Conservation (phyloP, 305 asterid genomes). For the Fraxinus dipetala region DNA sequence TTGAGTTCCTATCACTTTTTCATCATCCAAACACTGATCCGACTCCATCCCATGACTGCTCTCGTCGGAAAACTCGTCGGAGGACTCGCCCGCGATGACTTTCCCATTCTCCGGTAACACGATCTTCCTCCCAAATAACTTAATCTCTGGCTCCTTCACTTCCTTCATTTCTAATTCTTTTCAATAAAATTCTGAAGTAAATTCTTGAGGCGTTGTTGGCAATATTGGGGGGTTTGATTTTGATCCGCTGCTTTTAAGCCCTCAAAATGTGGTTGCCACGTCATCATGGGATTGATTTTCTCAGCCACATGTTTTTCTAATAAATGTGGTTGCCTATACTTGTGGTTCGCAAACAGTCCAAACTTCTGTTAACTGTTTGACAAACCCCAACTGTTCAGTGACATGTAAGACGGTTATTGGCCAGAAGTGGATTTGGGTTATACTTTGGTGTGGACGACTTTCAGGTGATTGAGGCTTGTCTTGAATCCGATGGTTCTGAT, state of each 20-base stretch:
- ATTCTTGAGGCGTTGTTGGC: conserved; percentile 50
- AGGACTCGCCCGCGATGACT: conserved; percentile 20
- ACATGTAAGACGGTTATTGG: conserved; percentile 25
- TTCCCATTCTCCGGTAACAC: conserved; percentile 45
- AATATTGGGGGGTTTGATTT: conserved; percentile 34
- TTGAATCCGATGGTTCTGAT: conserved; percentile 19
- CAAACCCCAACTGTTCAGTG: not conserved
- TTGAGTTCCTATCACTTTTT: conserved; percentile 7
- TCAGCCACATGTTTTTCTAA: conserved; percentile 60
- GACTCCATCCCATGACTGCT: conserved; percentile 21
- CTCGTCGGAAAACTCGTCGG: conserved; percentile 32
- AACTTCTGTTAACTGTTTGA: not conserved
- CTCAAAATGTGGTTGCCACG: conserved; percentile 54
- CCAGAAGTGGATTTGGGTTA: conserved; percentile 9
- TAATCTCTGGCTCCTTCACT: conserved; percentile 57
- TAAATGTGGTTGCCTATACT: conserved; percentile 15
- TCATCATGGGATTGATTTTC: conserved; percentile 41
- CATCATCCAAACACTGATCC: conserved; percentile 34
- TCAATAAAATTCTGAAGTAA: not conserved
- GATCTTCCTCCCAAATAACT: conserved; percentile 67
- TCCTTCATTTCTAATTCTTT: conserved; percentile 28
- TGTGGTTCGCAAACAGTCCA: conserved; percentile 11
- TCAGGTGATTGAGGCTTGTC: not conserved
- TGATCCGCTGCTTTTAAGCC: conserved; percentile 28
- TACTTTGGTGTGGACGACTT: not conserved